Evolutionary conservation across 2,329 filamentous ascomycete species (phyloP), one percentile per base, ranked within the genome.

Genomic region (Dothiorella sarmentorum): DNA sequence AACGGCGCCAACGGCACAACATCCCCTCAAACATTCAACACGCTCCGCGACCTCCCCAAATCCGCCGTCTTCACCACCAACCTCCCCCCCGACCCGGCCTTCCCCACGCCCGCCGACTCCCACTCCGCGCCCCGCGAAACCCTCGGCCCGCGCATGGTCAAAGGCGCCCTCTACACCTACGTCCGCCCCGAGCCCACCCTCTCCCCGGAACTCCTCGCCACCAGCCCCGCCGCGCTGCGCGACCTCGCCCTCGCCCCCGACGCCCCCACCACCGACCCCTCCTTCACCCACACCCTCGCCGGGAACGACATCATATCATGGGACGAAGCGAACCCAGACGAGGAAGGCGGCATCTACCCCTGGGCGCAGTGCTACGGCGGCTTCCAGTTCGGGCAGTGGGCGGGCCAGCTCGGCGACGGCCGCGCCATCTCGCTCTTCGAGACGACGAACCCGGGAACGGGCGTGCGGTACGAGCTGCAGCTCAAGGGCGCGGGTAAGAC

Each of bases 331-430:
- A 65, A 71, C 37, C 80, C 79, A 63, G 71, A 76, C 22, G 77
- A 85, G 60, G 88, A n/a, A n/a, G n/a, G n/a, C n/a, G n/a, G 89
- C 18, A 85, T 94, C 42, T 99, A 99, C 71, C 93, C 94, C 0
- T 99, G 94, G 94, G 92, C 94, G 29, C 94, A 99, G 75, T 97
- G 94, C 76, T 99, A 99, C 72, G 94, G 94, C 59, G 93, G 93
- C 59, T 78, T 81, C 66, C 73, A 75, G 51, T 75, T 76, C 60
- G 94, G 94, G 5, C 85, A 89, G 64, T 99, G 93, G 93, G 94
- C 94, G 3, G 92, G 94, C 5, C 94, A 99, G 73, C 84, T 99
- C 1, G 94, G 94, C 40, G 94, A 99, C 70, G 94, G 94, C 35
- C 84, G 94, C 58, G 94, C 92, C 27, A 97, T 99, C 65, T 96